A percentile compares a stretch with the other conserved stretches of the same genome.
phyloP scores from a whole-genome alignment of 208 protist species.

The Leishmania guyanensis region DNA sequence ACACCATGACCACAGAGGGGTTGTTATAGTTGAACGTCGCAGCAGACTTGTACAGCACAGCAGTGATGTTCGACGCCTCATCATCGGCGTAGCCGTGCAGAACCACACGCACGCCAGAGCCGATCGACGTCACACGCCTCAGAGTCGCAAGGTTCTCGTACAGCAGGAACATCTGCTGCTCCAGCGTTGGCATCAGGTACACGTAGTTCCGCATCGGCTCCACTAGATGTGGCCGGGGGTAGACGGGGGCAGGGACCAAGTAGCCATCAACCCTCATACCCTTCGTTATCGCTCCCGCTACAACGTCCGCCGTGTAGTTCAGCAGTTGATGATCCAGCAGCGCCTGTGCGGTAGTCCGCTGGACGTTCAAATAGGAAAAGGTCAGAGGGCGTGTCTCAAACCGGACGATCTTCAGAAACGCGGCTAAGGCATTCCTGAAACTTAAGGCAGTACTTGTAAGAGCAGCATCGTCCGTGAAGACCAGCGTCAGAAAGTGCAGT shows the following conservation, averaged over 20 bases:
- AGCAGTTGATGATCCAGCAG: neutral
- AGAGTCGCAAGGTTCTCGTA: slow-evolving; percentile 8
- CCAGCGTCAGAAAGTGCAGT: slow-evolving; percentile 9
- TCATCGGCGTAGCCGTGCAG: slow-evolving; percentile 10
- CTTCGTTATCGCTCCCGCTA: neutral
- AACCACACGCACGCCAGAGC: neutral
- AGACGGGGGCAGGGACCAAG: neutral
- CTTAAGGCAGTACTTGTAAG: neutral
- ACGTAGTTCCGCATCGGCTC: neutral
- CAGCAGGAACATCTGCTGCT: slow-evolving; percentile 59
- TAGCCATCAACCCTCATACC: neutral
- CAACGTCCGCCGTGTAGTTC: neutral
- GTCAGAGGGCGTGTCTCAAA: neutral
- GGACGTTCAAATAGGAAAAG: neutral
- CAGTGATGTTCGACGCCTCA: neutral
- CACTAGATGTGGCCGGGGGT: neutral
- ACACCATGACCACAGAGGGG: neutral
- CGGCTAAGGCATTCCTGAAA: neutral
- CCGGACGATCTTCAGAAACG: too few relatives aligned
- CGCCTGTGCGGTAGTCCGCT: neutral
- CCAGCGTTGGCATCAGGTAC: slow-evolving; percentile 38
- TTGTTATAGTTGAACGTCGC: slow-evolving; percentile 6
- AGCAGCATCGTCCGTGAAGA: neutral
- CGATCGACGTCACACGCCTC: neutral
- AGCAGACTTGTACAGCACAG: slow-evolving; percentile 9